Evolutionary conservation across 768 basidiomycete species (phyloP), one percentile per base, ranked within the genome.

Genomic region (Tricholoma terreum): DNA sequence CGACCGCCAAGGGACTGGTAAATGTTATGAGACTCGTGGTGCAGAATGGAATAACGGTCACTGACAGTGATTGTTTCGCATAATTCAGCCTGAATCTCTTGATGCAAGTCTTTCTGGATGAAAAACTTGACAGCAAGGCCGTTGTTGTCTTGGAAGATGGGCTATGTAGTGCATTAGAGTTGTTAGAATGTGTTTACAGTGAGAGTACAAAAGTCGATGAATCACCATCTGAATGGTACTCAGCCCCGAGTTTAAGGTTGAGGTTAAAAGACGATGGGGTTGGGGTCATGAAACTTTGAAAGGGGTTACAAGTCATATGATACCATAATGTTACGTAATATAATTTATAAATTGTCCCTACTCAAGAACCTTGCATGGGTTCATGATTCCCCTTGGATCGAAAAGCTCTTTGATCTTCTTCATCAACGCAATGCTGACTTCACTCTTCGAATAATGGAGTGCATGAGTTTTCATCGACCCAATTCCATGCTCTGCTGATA

Each of bases 401-500:
- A 98, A 94, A 24, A 94, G 68, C 12, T 80, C 70, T 73, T 98
- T 98, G 67, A 99, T 85, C 72, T 80, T 86, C 73, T 82, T 89
- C 96, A 99, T 99, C 78, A 87, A 77, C 50, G 83, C 88, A 62
- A 98, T 89, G 67, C 89, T 92, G 21, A 84, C 81, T 7, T 79
- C 75, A 58, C 76, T 81, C 75, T 98, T 97, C 6, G 92, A 93
- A 73, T 97, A 98, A 36, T 80, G 81, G 19, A 98, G 83, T 14
- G 92, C 92, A 55, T 89, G 85, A 0, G 90, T 89, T 76, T 98
- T 98, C 90, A 93, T 93, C 0, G 87, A 81, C n/a, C 96, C 95
- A 53, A 99, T 86, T 5, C 96, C 96, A 70, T 99, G 96, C 68
- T 99, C 96, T 1, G 96, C 96, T 6, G 95, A 98, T 62, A 99